Evolutionary conservation across 2,329 filamentous ascomycete genomes (phyloP), one percentile per base, ranked within the genome.

Genomic region (Curvularia lunata): DNA sequence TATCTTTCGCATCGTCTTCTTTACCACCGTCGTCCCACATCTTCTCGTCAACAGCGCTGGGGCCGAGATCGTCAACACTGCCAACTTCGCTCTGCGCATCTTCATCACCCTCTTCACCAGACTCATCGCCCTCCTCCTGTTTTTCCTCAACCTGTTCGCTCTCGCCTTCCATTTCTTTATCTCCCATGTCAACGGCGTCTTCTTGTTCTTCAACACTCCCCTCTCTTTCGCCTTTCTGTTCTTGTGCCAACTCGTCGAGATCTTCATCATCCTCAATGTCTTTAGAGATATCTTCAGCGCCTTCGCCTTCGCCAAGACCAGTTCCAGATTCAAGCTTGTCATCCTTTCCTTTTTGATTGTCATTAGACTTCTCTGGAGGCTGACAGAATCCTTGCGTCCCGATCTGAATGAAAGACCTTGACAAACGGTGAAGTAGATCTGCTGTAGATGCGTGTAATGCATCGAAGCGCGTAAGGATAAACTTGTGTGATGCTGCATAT

Each of bases 201-300:
- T 93, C 87, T 71, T 94, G 86, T 65, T 92, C 88, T 64, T 93
- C 88, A 53, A 92, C 89, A 16, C 91, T 88, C 1, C 82, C 83
- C 40, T 81, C 78, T 37, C 85, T 81, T 62, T 90, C 72, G 16
- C 65, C 78, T 45, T 91, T 89, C 41, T 88, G 85, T 69, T 97
- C 90, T 74, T 97, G 91, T 0, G 95, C 94, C 43, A 99, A 82
- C 66, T 99, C 95, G 0, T 91, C 88, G 4, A 99, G 80, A 73
- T 99, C 93, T 75, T 99, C 95, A 59, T 99, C 94, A 16, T 94
- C 89, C 62, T 91, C 87, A 46, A 99, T 90, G 70, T 99, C 95
- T 74, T 99, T 98, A 78, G 93, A 98, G 64, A 99, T 98, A 76
- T 99, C 94, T 73, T 99, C 93, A 4, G 90, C 93, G 18, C 94